These are phyloP conservation scores for Dothideomycetes sp. DNA, from an alignment of 2,329 filamentous ascomycete species.

Conservation along the genomic window DNA sequence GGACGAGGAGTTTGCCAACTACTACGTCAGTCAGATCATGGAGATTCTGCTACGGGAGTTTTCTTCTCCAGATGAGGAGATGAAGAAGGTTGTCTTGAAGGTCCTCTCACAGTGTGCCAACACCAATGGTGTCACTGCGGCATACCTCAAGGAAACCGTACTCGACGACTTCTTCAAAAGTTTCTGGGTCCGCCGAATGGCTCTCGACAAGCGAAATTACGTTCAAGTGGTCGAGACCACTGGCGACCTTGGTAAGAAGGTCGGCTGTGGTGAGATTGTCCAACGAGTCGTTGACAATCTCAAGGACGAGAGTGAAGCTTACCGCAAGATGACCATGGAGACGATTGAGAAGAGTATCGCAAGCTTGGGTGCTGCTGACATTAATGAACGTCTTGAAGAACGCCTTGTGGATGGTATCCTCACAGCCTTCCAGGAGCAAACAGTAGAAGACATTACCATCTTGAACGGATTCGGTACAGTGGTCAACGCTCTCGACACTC, in stretches of 20 bases:
- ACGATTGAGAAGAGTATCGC: slow-evolving; percentile 95
- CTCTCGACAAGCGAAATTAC: slow-evolving; percentile 94
- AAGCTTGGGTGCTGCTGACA: slow-evolving; percentile 84
- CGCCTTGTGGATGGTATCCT: slow-evolving; percentile 90
- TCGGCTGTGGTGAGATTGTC: slow-evolving; percentile 91
- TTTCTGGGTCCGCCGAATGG: slow-evolving; percentile 97
- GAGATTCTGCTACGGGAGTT: slow-evolving; percentile 95
- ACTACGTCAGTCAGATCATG: slow-evolving; percentile 98
- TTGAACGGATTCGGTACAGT: slow-evolving; percentile 97
- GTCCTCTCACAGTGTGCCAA: slow-evolving; percentile 92
- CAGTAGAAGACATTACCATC: slow-evolving; percentile 89
- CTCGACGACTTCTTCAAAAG: slow-evolving; percentile 96
- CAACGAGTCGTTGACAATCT: slow-evolving; percentile 89
- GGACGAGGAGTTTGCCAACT: slow-evolving; percentile 99
- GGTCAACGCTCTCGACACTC: slow-evolving; percentile 83
- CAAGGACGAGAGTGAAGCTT: slow-evolving; percentile 95
- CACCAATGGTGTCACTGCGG: slow-evolving; percentile 88
- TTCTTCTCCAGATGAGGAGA: slow-evolving; percentile 93
- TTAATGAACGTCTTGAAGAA: slow-evolving; percentile 85
- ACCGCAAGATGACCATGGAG: slow-evolving; percentile 98
- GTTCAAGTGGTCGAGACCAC: slow-evolving; percentile 96
- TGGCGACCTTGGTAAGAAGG: slow-evolving; percentile 92
- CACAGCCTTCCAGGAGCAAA: slow-evolving; percentile 95
- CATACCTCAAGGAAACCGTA: slow-evolving; percentile 90
- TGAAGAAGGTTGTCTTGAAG: slow-evolving; percentile 99